Conservation (phyloP, 2,329 filamentous ascomycete genomes). For the Fusarium verrucosum region DNA sequence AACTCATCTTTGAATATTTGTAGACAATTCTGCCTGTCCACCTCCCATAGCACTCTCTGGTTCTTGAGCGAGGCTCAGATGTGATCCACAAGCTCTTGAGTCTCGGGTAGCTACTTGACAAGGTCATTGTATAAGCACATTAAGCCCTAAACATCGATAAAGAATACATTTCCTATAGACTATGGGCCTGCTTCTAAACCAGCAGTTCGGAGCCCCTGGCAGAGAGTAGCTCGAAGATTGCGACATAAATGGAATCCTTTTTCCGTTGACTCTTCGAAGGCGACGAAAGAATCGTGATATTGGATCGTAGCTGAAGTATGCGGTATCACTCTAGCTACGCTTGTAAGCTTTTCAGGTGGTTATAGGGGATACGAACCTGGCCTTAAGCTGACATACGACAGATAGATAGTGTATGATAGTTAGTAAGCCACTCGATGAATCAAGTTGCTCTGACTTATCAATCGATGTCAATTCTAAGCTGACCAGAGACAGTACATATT, state of each 20-base stretch:
- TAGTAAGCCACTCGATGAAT: not conserved
- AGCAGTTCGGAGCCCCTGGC: not conserved
- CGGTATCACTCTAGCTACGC: not conserved
- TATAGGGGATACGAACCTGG: not conserved
- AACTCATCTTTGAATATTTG: slow-evolving; percentile 3
- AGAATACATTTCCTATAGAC: too few relatives aligned
- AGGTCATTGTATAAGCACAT: too few relatives aligned
- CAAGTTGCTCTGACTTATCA: not conserved
- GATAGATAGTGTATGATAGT: not conserved
- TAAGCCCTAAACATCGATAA: too few relatives aligned
- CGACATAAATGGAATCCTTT: not conserved
- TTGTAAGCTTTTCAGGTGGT: not conserved
- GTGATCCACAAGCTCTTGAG: not conserved
- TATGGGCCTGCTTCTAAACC: not conserved
- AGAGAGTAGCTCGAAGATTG: not conserved
- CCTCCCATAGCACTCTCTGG: not conserved
- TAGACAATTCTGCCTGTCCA: not conserved
- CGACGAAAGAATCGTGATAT: not conserved
- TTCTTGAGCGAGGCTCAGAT: not conserved
- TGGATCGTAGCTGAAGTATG: not conserved
- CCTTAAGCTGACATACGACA: not conserved
- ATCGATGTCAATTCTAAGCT: not conserved
- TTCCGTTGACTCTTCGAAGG: not conserved
- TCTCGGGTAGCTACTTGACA: not conserved
- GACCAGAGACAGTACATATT: not conserved